Evolutionary conservation across 805 yeast genomes (phyloP), one percentile per base, ranked within the genome.

Genomic region (Candida ortonii): DNA sequence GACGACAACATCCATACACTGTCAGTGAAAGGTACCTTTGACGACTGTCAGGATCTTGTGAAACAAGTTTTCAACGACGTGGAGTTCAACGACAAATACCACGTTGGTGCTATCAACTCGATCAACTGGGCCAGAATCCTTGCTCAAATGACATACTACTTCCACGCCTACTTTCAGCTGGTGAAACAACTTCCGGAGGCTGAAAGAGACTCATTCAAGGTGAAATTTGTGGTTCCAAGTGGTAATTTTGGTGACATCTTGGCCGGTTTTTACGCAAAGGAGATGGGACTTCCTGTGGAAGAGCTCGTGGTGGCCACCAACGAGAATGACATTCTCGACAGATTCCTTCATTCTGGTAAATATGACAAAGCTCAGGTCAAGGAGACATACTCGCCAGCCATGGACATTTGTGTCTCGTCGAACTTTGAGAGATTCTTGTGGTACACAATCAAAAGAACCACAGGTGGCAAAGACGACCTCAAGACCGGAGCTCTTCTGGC

Each of bases 41-140:
- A 93, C 62, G 97, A 93, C 65, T 93, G 99, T 66, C 99, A 93
- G 68, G 96, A 87, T 55, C 78, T 89, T 38, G 97, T 93, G 44
- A 93, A 93, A 66, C 84, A 82, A 55, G 80, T 90, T 43, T 93
- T 93, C 61, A 93, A 90, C 42, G 98, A 93, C 61, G 66, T 60
- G 34, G 87, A 82, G 45, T 93, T 93, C 71, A 93, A 93, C 65
- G 74, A 72, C 46, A 82, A 79, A 60, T 84, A 89, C 67, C 96
- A 89, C 55, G 83, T 93, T 39, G 98, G 97, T 50, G 98, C 98
- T 12, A 95, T 93, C 43, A 93, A 93, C 68, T 89, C 97, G 30
- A 93, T 93, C 62, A 93, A 93, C 72, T 93, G 98, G 98, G 97
- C 98, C 7, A 80, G 98, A 67, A 93, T 93, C 49, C 73, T 93